Percentiles rank a stretch among this genome's conserved stretches.
Conservation (phyloP, 108 stramenopile species). For the Pseudonitzschia multiseries region DNA sequence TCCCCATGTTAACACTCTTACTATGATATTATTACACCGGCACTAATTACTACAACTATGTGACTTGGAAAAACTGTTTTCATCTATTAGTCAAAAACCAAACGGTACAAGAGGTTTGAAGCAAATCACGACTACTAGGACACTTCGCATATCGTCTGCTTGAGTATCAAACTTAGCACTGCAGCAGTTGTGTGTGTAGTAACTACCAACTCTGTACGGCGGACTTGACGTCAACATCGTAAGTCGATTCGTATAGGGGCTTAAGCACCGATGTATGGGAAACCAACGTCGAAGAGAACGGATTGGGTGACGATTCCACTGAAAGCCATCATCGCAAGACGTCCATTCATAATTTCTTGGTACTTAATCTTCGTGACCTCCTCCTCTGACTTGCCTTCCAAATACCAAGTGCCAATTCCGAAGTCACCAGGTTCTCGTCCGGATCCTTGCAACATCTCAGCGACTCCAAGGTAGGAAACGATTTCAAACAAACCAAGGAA, state of each 20-base stretch:
- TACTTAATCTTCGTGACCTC: constrained; percentile 78
- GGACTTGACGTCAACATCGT: background rate
- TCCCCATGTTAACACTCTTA: no score
- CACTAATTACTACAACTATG: background rate
- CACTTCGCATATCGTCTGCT: background rate
- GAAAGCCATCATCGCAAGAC: constrained; percentile 95
- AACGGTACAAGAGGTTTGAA: background rate
- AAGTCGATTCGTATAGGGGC: background rate
- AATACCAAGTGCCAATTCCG: constrained; percentile 78
- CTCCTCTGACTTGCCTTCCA: constrained; percentile 79
- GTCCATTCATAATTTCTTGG: constrained; percentile 92
- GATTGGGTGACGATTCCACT: constrained; percentile 93
- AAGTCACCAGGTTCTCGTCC: constrained; percentile 93
- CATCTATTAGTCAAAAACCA: background rate
- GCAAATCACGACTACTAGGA: background rate
- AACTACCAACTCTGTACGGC: background rate
- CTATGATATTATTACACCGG: no score
- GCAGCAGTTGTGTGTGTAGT: background rate
- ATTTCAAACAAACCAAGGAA: constrained; percentile 78
- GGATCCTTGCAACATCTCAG: constrained; percentile 90
- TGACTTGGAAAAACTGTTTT: background rate
- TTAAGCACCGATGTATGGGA: constrained; percentile 65
- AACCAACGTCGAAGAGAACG: constrained; percentile 86
- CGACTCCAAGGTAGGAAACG: constrained; percentile 65
- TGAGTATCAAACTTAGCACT: background rate